A percentile compares a stretch with the other conserved stretches of the same genome.
phyloP scores from a whole-genome alignment of 805 yeast species.

The Blastobotrys terrestris region DNA sequence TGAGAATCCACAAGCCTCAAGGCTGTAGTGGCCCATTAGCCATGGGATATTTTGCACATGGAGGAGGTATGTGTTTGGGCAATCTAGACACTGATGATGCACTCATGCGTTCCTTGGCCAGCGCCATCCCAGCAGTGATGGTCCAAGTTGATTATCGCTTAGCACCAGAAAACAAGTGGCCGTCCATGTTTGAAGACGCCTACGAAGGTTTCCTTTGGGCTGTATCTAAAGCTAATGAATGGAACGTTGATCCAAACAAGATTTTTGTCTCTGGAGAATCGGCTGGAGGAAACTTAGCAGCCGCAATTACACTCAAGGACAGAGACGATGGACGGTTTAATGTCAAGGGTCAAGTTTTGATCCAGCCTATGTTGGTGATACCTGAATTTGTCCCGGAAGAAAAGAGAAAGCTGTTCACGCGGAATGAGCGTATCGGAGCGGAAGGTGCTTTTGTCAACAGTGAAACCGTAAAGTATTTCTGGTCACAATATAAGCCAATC shows the following conservation, averaged over 20 bases:
- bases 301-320: slow-evolving; percentile 27
- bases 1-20: not conserved
- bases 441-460: slow-evolving; percentile 43
- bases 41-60: slow-evolving; percentile 26
- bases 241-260: slow-evolving; percentile 20
- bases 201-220: slow-evolving; percentile 28
- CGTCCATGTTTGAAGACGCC: slow-evolving; percentile 43
- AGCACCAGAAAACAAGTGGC: slow-evolving; percentile 46
- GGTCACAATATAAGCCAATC: slow-evolving; percentile 33
- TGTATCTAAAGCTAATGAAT: slow-evolving; percentile 12
- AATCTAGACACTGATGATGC: slow-evolving; percentile 35
- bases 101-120: slow-evolving; percentile 30
- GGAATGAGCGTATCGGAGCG: slow-evolving; percentile 35
- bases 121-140: slow-evolving; percentile 37
- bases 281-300: slow-evolving; percentile 37
- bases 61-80: slow-evolving; percentile 44
- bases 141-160: slow-evolving; percentile 43
- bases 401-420: slow-evolving; percentile 32
- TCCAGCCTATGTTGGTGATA: slow-evolving; percentile 38
- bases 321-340: slow-evolving; percentile 23
- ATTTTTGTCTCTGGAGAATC: slow-evolving; percentile 43
- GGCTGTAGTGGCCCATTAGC: not conserved
- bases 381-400: slow-evolving; percentile 22
- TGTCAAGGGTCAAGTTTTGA: slow-evolving; percentile 33
- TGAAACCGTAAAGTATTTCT: slow-evolving; percentile 42